Evolutionary conservation across 2,329 filamentous ascomycete species (phyloP), one percentile per base, ranked within the genome.

Genomic region (Fusarium aywerte): DNA sequence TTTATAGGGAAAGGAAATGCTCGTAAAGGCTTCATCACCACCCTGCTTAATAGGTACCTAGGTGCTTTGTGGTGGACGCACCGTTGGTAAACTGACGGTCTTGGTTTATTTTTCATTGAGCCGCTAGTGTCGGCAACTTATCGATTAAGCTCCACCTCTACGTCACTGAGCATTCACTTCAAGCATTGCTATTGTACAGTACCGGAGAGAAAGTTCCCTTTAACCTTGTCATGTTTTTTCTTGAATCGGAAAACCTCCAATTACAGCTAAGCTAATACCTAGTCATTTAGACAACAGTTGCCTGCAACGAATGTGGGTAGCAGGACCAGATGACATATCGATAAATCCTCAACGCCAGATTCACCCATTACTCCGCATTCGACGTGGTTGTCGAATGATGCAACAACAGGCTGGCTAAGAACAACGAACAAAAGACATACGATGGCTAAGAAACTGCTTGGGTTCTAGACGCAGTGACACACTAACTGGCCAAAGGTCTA

Each of bases 1-100:
- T 84, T 84, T 15, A 95, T 74, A 1, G 88, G 82, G n/a, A 88
- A 82, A 2, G 90, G 89, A 70, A 94, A 92, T 4, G 75, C 75
- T 18, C 74, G 73, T 42, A 80, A 54, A 23, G 74, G 73, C 65
- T 72, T 77, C 77, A 78, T 77, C 38, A 53, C 51, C 10, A 27
- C 23, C n/a, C n/a, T 38, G 44, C 42, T 27, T 5, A 23, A 36
- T 29, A 27, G 33, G 33, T 40, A 18, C 40, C 27, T 27, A n/a
- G 32, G 35, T 23, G 29, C 36, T 49, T 18, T 36, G n/a, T 49
- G 44, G 33, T 42, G 25, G 43, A 43, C 36, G 31, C 40, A 40
- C 20, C 16, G 18, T 35, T 12, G 20, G 16, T 44, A 15, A 65
- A 52, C 31, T 39, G 23, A 53, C 31, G 42, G 67, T 59, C 49